Evolutionary conservation across 2,329 filamentous ascomycete species (phyloP).

Genomic region (Dryadomyces quercivorus): DNA sequence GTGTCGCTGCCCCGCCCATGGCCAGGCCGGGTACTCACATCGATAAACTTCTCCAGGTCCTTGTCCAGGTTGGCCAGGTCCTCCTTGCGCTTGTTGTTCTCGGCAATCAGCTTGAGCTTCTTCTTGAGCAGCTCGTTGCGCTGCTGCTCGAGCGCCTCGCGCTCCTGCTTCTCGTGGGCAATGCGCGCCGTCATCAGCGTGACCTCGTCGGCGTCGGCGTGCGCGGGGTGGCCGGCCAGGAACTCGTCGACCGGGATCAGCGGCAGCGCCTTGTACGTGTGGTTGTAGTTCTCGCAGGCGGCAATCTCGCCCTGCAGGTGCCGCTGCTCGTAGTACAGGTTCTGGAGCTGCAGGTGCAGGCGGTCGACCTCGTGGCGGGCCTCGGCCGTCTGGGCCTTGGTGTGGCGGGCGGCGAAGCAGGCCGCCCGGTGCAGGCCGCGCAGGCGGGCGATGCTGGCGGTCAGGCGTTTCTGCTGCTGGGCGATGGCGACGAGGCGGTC

Average conservation of each 20-base stretch:
- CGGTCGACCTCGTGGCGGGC: constrained; percentile 83
- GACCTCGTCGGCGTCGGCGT: constrained; percentile 60
- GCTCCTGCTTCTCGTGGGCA: constrained; percentile 75
- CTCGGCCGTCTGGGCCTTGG: constrained; percentile 76
- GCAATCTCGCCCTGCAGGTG: constrained; percentile 83
- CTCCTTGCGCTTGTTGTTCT: constrained; percentile 87
- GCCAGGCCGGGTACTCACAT: constrained; percentile 43
- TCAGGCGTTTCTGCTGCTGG: constrained; percentile 67
- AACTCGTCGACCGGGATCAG: constrained; percentile 79
- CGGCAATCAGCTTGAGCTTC: constrained; percentile 49
- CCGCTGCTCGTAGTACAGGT: constrained; percentile 90
- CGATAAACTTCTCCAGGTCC: constrained; percentile 87
- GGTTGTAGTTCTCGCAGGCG: constrained; percentile 81
- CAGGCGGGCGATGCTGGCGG: constrained; percentile 66
- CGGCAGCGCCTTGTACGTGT: constrained; percentile 78
- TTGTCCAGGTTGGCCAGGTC: constrained; percentile 84
- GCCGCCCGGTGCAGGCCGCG: constrained; percentile 75
- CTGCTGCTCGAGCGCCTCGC: constrained; percentile 75
- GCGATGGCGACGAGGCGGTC: constrained; percentile 42
- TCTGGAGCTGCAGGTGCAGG: constrained; percentile 85
- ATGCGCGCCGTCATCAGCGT: constrained; percentile 82
- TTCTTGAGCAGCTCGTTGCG: constrained; percentile 61
- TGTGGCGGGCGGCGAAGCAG: constrained; percentile 68
- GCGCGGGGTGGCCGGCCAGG: constrained; percentile 61
- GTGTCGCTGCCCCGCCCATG: too few species aligned